Evolutionary conservation across 2,329 filamentous ascomycete genomes (phyloP).

Genomic region (Celoporthe dispersa): DNA sequence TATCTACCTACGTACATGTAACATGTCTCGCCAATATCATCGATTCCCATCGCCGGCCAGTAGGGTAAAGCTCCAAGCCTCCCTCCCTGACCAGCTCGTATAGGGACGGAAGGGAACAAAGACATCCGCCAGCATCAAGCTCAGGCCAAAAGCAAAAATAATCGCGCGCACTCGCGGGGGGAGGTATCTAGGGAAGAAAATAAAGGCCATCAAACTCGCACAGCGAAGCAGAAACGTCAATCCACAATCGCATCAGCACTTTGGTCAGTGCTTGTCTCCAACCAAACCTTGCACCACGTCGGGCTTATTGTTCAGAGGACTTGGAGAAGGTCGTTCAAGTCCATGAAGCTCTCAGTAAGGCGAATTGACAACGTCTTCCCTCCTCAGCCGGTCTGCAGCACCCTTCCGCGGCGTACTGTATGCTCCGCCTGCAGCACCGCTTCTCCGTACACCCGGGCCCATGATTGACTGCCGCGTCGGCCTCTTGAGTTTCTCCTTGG

Average conservation of each 20-base stretch:
- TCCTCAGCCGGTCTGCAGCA: slow-evolving; percentile 55
- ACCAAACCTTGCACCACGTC: neutral
- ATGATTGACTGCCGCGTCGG: slow-evolving; percentile 95
- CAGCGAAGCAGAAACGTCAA: neutral
- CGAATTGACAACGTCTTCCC: slow-evolving; percentile 82
- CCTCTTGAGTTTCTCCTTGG: slow-evolving; percentile 79
- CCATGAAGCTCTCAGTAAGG: slow-evolving; percentile 49
- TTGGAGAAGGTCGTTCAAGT: neutral
- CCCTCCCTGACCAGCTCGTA: neutral
- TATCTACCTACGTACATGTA: slow-evolving; percentile 8
- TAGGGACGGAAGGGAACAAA: neutral
- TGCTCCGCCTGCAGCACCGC: slow-evolving; percentile 47
- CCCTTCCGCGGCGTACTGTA: slow-evolving; percentile 26
- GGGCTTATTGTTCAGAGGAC: neutral
- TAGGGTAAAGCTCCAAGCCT: neutral
- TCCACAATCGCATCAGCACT: neutral
- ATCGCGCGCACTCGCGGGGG: slow-evolving; percentile 24
- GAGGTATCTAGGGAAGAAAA: slow-evolving; percentile 24
- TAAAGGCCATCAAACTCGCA: slow-evolving; percentile 12
- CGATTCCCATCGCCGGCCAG: neutral
- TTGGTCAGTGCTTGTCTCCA: neutral
- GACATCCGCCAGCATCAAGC: neutral
- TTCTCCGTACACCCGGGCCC: slow-evolving; percentile 56
- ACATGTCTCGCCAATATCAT: neutral
- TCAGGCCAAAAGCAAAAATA: slow-evolving; percentile 13